phyloP scores from a whole-genome alignment of 2,329 filamentous ascomycete species.

The Lachnellula occidentalis region DNA sequence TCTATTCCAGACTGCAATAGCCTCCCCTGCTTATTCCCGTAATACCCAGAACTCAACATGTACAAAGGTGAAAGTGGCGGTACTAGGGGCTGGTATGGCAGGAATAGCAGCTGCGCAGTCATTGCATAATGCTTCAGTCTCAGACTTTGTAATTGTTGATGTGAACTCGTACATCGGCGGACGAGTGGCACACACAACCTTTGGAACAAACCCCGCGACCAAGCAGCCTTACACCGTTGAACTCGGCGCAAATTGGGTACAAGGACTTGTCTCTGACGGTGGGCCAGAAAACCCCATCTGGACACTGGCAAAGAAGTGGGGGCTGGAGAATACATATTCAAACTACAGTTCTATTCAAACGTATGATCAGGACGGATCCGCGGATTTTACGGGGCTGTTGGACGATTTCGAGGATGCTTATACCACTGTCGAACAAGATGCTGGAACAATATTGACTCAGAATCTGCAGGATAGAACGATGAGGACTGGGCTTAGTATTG shows the following conservation, averaged over 20 bases:
- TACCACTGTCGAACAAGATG: conserved; percentile 41
- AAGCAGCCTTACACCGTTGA: conserved; percentile 48
- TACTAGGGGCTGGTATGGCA: conserved; percentile 54
- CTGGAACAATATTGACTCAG: conserved; percentile 50
- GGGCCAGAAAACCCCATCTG: conserved; percentile 57
- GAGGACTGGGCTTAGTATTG: conserved; percentile 53
- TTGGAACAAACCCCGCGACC: conserved; percentile 32
- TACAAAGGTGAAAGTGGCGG: conserved; percentile 35
- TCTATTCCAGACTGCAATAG: not conserved
- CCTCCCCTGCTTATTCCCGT: not conserved
- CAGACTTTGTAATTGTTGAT: conserved; percentile 61
- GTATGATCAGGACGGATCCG: conserved; percentile 52
- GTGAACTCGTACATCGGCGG: conserved; percentile 59
- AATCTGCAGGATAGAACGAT: conserved; percentile 57
- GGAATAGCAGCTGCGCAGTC: conserved; percentile 62
- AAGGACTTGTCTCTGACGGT: conserved; percentile 34
- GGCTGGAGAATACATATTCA: conserved; percentile 50
- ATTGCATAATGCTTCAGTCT: conserved; percentile 52
- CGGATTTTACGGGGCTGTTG: conserved; percentile 46
- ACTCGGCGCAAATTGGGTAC: conserved; percentile 62
- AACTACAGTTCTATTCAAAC: conserved; percentile 54
- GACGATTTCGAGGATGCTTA: conserved; percentile 45
- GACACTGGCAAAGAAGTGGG: conserved; percentile 54
- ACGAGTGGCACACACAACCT: conserved; percentile 48
- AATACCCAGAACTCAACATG: conserved; percentile 11